Conservation (phyloP, 768 basidiomycete genomes). For the Leccinellum rugosiceps region DNA sequence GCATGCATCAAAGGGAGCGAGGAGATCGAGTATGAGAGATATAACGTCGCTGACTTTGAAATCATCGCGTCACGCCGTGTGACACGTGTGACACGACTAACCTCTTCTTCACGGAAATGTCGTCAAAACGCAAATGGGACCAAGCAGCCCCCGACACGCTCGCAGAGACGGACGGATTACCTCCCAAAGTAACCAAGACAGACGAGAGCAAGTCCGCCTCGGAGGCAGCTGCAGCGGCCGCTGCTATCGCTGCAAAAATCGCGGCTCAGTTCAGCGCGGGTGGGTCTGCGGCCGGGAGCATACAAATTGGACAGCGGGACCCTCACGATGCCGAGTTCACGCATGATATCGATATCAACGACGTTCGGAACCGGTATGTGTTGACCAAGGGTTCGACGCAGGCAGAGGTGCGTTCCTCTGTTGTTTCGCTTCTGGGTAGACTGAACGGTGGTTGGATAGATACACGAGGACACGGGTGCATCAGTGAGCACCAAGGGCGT, state of each 20-base stretch:
- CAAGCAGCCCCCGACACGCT: conserved; percentile 48
- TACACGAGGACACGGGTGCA: conserved; percentile 89
- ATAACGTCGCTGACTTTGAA: conserved; percentile 20
- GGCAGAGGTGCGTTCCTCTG: conserved; percentile 62
- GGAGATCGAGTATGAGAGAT: background rate
- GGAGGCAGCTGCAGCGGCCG: conserved; percentile 67
- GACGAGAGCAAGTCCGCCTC: conserved; percentile 53
- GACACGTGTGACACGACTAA: conserved; percentile 7
- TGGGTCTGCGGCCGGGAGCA: conserved; percentile 37
- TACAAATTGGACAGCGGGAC: conserved; percentile 51
- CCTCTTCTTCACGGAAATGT: conserved; percentile 39
- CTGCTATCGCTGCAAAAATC: conserved; percentile 93
- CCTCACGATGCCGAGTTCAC: conserved; percentile 77
- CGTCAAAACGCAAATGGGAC: conserved; percentile 84
- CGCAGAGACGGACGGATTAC: conserved; percentile 37
- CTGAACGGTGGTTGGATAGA: conserved; percentile 46
- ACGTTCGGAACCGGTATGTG: conserved; percentile 90
- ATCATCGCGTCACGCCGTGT: conserved; percentile 16
- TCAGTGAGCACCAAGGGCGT: conserved; percentile 90
- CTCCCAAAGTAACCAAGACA: conserved; percentile 42
- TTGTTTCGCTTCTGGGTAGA: background rate
- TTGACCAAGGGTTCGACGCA: conserved; percentile 93
- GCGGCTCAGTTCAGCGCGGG: conserved; percentile 74
- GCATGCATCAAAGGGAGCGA: conserved; percentile 17
- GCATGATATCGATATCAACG: conserved; percentile 95